Conservation (phyloP, 148 eudicot species). For the Chenopodium berlandieri region DNA sequence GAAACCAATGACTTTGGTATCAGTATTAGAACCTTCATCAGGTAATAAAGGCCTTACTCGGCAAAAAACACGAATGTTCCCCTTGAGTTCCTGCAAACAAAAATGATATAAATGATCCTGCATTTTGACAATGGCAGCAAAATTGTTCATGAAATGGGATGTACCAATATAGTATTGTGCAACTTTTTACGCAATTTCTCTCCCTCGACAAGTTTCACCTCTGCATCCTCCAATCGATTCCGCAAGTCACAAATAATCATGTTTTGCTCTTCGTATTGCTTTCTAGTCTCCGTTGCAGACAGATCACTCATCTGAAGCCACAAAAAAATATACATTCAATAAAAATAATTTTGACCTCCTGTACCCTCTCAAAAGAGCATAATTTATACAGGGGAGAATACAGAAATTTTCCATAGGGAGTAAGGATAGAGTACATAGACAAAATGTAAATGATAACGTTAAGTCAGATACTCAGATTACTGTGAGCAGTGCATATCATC, state of each 20-base stretch:
- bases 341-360: neutral
- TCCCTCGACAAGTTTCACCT: constrained; percentile 78
- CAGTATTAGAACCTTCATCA: constrained; percentile 56
- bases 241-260: constrained; percentile 54
- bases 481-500: neutral
- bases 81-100: constrained; percentile 77
- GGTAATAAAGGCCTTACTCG: constrained; percentile 84
- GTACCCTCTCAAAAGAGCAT: neutral
- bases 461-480: neutral
- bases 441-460: neutral
- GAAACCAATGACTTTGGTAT: constrained; percentile 59
- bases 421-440: neutral
- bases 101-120: constrained; percentile 10
- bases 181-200: constrained; percentile 85
- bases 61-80: constrained; percentile 96
- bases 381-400: neutral
- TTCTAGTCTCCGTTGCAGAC: constrained; percentile 64
- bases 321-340: neutral
- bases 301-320: constrained; percentile 59
- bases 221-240: constrained; percentile 74
- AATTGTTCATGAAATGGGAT: neutral
- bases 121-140: neutral
- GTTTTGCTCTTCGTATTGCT: constrained; percentile 70
- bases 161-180: constrained; percentile 94
- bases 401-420: neutral